Percentiles rank a stretch among this genome's conserved stretches.
phyloP scores from a whole-genome alignment of 2,329 filamentous ascomycete genomes.

The Leptographium galeiforme region DNA sequence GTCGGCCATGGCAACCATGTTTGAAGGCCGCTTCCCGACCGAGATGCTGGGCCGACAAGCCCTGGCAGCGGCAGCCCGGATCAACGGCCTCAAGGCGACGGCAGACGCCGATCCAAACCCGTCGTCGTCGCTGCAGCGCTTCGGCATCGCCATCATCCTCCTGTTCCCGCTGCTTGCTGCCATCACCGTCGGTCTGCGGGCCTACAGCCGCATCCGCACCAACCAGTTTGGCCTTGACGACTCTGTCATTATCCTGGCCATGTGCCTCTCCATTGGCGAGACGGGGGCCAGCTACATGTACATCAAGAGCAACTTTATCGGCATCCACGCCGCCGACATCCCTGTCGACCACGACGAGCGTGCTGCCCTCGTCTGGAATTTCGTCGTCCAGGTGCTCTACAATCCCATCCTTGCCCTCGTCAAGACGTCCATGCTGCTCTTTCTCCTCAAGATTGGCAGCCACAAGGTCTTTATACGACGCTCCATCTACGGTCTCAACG shows the following conservation, averaged over 20 bases:
- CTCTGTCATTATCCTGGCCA: constrained; percentile 6
- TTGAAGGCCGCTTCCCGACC: background rate
- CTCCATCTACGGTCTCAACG: constrained; percentile 16
- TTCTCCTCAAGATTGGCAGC: constrained; percentile 18
- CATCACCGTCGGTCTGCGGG: constrained; percentile 12
- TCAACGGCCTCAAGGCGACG: no score
- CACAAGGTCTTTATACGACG: constrained; percentile 16
- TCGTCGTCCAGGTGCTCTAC: constrained; percentile 10
- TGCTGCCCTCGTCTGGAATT: constrained; percentile 8
- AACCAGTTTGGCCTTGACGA: constrained; percentile 12
- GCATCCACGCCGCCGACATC: constrained; percentile 8
- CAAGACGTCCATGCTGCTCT: constrained; percentile 21
- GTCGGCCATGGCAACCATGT: no score
- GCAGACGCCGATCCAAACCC: background rate
- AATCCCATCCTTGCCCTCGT: constrained; percentile 17
- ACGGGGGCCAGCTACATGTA: constrained; percentile 7
- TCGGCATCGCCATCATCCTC: constrained; percentile 14
- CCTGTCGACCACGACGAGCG: constrained; percentile 4
- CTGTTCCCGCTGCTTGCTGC: constrained; percentile 15
- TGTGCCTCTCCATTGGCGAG: constrained; percentile 8
- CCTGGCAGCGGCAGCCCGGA: background rate
- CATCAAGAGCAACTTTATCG: constrained; percentile 10
- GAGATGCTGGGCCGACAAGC: background rate
- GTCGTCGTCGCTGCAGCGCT: constrained; percentile 10
- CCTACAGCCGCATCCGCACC: constrained; percentile 13